A percentile compares a stretch with the other conserved stretches of the same genome.
Evolutionary conservation across 2,329 filamentous ascomycete genomes (phyloP).

Genomic region (Podosphaera xanthii): DNA sequence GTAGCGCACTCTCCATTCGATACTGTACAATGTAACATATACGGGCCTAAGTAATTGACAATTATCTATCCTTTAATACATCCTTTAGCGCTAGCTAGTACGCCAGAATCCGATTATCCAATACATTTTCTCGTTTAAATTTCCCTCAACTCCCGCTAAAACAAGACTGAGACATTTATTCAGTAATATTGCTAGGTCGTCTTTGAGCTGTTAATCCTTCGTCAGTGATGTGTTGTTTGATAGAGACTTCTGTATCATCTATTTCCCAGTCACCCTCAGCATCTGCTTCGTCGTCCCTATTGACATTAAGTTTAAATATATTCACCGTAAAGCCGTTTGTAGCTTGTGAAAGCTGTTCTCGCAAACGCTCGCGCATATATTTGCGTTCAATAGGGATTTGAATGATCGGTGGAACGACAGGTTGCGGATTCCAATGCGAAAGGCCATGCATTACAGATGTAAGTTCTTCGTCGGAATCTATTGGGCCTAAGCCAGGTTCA

Average conservation of each 20-base stretch:
- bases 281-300: constrained; percentile 35
- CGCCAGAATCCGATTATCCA: too few species aligned
- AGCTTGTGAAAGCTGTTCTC: constrained; percentile 41
- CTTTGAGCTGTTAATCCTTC: too few species aligned
- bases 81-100: too few species aligned
- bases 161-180: too few species aligned
- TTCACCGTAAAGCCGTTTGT: constrained; percentile 42
- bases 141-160: too few species aligned
- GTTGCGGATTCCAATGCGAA: constrained; percentile 52
- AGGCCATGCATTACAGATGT: constrained; percentile 69
- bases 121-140: too few species aligned
- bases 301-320: constrained; percentile 33
- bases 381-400: constrained; percentile 38
- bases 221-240: too few species aligned
- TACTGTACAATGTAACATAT: too few species aligned
- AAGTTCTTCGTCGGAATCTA: constrained; percentile 91
- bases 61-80: too few species aligned
- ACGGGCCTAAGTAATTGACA: too few species aligned
- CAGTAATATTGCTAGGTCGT: too few species aligned
- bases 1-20: too few species aligned
- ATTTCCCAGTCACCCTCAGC: constrained; percentile 20
- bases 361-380: constrained; percentile 38
- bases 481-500: constrained; percentile 50
- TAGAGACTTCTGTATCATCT: not conserved
- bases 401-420: constrained; percentile 43